These are phyloP conservation scores for Albophoma yamanashiensis DNA, from an alignment of 2,329 filamentous ascomycete genomes.

Conservation along the genomic window DNA sequence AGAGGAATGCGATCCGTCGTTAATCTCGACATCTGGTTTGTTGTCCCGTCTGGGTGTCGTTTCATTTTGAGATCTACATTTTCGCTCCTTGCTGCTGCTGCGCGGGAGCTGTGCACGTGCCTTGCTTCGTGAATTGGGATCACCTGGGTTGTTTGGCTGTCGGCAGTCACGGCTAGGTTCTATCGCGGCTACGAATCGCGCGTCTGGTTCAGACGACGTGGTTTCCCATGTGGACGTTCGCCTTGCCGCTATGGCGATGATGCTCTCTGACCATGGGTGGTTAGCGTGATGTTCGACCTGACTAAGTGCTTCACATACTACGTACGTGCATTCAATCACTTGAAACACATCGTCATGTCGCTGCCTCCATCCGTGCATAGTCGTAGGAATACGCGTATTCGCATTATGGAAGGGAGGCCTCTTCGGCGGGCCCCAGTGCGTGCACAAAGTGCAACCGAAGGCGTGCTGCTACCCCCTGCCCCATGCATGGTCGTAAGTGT, in stretches of 20 bases:
- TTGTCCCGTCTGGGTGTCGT: conserved; percentile 37
- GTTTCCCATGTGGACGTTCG: background rate
- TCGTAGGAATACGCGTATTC: background rate
- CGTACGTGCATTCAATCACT: background rate
- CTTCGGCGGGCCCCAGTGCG: too few species aligned
- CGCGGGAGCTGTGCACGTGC: background rate
- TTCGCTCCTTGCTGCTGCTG: background rate
- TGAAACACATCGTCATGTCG: background rate
- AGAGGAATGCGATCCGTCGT: conserved; percentile 44
- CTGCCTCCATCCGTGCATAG: too few species aligned
- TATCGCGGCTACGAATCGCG: background rate
- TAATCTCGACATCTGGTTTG: conserved; percentile 42
- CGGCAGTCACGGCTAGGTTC: background rate
- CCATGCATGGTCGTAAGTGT: too few species aligned
- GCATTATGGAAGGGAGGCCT: background rate
- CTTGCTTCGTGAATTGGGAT: too few species aligned
- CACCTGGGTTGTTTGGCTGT: background rate
- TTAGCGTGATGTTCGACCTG: too few species aligned
- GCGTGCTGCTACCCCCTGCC: too few species aligned
- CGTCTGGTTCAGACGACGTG: background rate
- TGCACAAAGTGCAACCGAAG: too few species aligned
- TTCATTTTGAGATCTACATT: conserved; percentile 52
- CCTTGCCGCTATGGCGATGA: background rate
- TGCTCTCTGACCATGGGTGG: background rate
- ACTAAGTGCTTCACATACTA: background rate